Base-by-base conservation (phyloP, 2,329 filamentous ascomycete species). In the Mycocentrospora acerina region DNA sequence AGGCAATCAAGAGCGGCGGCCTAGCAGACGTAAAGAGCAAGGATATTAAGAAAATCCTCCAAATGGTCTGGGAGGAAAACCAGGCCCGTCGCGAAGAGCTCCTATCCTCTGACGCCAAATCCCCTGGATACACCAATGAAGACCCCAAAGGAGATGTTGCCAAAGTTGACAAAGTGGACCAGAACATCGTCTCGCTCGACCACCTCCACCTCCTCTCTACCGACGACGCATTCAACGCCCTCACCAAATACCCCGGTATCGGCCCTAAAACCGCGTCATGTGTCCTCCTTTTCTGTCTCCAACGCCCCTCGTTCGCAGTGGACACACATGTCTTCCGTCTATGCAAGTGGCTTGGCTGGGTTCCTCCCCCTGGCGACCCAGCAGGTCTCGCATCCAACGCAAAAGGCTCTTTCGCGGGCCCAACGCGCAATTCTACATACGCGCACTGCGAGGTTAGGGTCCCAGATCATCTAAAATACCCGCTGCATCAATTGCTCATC, bases 41-140 rank as follows among this genome's bases (percentile, higher is more conserved):
- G 35, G 75, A 83, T 49, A 88, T 94, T 57, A 89, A 90, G 61
- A 67, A 69, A 12, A 88, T 88, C 24, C 72, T 94, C 7, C 79
- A 88, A 35, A 80, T 82, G 65, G 84, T 90, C 0, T 81, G 85
- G 56, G 71, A 81, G 29, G 82, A 88, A 51, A 88, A 88, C 25
- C 72, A 79, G 51, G 67, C 70, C n/a, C 75, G 80, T 9, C 74
- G 72, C 14, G 66, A 76, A 14, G 74, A 73, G 1, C 71, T 82
- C 15, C 26, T 52, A 11, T 51, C 58, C 11, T 53, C 53, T 7
- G 71, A 30, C 41, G 69, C 69, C n/a, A 37, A 46, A 12, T 59
- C 62, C 2, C 59, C 70, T 3, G 66, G 72, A 2, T 71, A 71
- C 0, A 61, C 69, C 6, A 65, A 79, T 4, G 67, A 75, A 29